Base-by-base conservation (phyloP, 2,329 filamentous ascomycete genomes). In the Fusarium xyrophilum region DNA sequence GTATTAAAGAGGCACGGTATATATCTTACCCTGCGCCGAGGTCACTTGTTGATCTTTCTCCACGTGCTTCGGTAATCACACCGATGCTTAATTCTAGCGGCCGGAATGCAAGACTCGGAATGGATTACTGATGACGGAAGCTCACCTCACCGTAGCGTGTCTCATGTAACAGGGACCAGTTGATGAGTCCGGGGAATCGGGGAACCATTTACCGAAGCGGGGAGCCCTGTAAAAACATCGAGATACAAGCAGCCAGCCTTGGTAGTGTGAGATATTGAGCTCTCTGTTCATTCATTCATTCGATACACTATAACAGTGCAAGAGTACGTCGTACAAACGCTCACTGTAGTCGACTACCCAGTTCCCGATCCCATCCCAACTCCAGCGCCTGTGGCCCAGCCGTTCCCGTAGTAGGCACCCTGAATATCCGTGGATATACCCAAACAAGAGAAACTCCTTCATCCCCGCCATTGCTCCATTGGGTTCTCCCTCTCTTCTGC, bases 401-500 rank as follows among this genome's bases (percentile, higher is more conserved):
- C 33, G 28, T 63, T 56, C 42, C 58, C 58, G 21, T 36, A 32
- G 63, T 15, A 58, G 35, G 33, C 40, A 47, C 36, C 39, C 28
- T 19, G 21, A 25, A 27, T 39, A 54, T 11, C 27, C 27, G 7
- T 65, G 19, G 32, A 56, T 44, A 56, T 50, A 70, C 50, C 60
- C 27, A 53, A 55, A 68, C 63, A 70, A 68, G 70, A n/a, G 53
- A 58, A 60, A 53, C 38, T 52, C 40, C 56, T n/a, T 63, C 21
- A 64, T 39, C 63, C 30, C 52, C 70, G 68, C 58, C 59, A 56
- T 52, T 58, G 51, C 21, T 63, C 61, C 52, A 53, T 56, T 11
- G 74, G 68, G 44, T 77, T 73, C 56, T 78, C 79, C 40, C 74
- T 68, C 73, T 80, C 77, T 63, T 80, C 78, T 8, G 72, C 71